A percentile compares a stretch with the other conserved stretches of the same genome.
phyloP scores from a whole-genome alignment of 805 yeast genomes.

The Candida maris region DNA sequence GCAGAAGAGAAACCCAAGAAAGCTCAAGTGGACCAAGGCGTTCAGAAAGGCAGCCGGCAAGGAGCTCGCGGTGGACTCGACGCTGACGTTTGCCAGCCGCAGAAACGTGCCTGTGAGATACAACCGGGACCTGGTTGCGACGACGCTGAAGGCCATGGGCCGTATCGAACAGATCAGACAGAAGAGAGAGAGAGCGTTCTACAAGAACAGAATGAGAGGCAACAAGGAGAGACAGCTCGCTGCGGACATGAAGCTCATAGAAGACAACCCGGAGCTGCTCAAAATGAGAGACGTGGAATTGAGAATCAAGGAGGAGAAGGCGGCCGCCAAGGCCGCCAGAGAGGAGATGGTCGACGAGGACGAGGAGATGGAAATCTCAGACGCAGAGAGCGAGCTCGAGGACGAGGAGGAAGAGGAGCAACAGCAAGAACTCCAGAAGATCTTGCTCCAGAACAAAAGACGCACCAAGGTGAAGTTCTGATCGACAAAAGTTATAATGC shows the following conservation, averaged over 20 bases:
- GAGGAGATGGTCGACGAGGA: conserved; percentile 49
- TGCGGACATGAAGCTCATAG: conserved; percentile 85
- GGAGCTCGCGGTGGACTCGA: conserved; percentile 95
- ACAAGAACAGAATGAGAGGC: conserved; percentile 98
- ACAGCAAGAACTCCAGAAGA: conserved; percentile 39
- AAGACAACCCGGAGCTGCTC: conserved; percentile 81
- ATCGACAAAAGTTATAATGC: conserved; percentile 13
- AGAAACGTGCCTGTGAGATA: conserved; percentile 98
- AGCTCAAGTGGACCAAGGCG: conserved; percentile 97
- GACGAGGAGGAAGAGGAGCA: conserved; percentile 40
- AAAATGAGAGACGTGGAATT: conserved; percentile 92
- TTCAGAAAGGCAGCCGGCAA: conserved; percentile 99
- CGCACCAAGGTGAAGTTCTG: conserved; percentile 41
- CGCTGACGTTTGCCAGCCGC: conserved; percentile 93
- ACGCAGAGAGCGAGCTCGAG: conserved; percentile 37
- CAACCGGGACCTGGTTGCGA: conserved; percentile 92
- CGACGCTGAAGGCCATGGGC: conserved; percentile 92
- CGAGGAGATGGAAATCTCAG: conserved; percentile 37
- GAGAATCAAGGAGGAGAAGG: conserved; percentile 68
- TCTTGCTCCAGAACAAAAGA: conserved; percentile 62
- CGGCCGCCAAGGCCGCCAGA: conserved; percentile 53
- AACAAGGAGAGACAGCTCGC: conserved; percentile 84
- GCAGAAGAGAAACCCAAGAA: conserved; percentile 97
- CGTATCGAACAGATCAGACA: conserved; percentile 94
- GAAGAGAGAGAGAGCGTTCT: conserved; percentile 97